A percentile compares a stretch with the other conserved stretches of the same genome.
Conservation (phyloP, 805 yeast genomes). For the Ascoidea tarda region DNA sequence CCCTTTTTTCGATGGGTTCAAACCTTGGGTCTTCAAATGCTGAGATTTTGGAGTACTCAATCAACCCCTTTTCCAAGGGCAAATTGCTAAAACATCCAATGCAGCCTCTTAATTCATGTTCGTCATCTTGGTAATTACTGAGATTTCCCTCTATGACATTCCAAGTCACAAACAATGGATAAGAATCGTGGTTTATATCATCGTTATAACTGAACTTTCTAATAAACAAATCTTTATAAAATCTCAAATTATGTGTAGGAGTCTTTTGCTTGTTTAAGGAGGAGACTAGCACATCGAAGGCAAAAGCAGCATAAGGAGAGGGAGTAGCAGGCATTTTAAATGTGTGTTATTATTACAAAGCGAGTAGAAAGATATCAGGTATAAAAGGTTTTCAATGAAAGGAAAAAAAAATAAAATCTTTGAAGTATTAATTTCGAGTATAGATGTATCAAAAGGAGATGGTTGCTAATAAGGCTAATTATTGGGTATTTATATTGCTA, state of each 20-base stretch:
- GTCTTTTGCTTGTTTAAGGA: conserved; percentile 13
- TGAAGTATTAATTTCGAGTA: too few species aligned
- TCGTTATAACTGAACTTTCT: conserved; percentile 1
- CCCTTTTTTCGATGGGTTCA: conserved; percentile 40
- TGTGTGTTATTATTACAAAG: too few species aligned
- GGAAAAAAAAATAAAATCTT: too few species aligned
- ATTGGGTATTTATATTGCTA: too few species aligned
- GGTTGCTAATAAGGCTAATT: too few species aligned
- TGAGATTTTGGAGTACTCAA: conserved; percentile 46
- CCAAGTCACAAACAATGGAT: conserved; percentile 88
- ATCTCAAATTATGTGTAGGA: conserved; percentile 4
- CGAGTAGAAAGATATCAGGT: too few species aligned
- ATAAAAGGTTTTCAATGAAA: too few species aligned
- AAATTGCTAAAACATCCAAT: conserved; percentile 72
- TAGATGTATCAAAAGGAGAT: too few species aligned
- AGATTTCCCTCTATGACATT: conserved; percentile 23
- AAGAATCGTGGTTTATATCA: conserved; percentile 12
- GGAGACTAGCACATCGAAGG: conserved; percentile 24
- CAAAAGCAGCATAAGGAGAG: conserved; percentile 23
- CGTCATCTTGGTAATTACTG: conserved; percentile 8
- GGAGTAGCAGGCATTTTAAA: too few species aligned
- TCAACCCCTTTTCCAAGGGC: conserved; percentile 42
- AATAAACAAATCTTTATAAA: conserved; percentile 5
- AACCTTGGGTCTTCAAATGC: conserved; percentile 77
- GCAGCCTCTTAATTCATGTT: conserved; percentile 61